Evolutionary conservation across 495 filamentous ascomycete genomes (phyloP).

Genomic region (Tirmania nivea): DNA sequence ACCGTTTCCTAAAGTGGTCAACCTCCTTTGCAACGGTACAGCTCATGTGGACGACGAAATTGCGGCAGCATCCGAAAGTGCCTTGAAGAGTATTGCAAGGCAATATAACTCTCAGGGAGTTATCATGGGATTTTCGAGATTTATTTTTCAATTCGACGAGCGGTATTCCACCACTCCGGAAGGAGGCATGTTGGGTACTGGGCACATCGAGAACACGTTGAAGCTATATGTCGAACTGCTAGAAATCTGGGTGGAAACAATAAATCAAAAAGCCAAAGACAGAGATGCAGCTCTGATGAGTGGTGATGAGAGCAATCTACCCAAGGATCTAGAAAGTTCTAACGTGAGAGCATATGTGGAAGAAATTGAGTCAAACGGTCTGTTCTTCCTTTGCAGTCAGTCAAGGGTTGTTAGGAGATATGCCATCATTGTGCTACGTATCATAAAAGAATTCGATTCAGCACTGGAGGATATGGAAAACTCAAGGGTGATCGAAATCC

Average conservation of each 20-base stretch:
- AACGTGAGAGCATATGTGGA: constrained; percentile 80
- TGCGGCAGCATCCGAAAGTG: constrained; percentile 74
- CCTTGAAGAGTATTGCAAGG: constrained; percentile 80
- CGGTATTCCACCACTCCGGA: constrained; percentile 95
- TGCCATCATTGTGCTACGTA: constrained; percentile 72
- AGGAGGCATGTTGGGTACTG: constrained; percentile 84
- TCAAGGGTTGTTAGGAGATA: constrained; percentile 71
- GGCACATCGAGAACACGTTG: constrained; percentile 86
- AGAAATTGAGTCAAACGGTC: constrained; percentile 84
- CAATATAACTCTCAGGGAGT: constrained; percentile 89
- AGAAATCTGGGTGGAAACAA: constrained; percentile 92
- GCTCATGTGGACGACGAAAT: constrained; percentile 88
- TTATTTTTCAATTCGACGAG: constrained; percentile 96
- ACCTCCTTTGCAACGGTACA: constrained; percentile 86
- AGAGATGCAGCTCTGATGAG: constrained; percentile 40
- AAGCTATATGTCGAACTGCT: constrained; percentile 82
- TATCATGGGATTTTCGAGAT: constrained; percentile 85
- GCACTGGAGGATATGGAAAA: constrained; percentile 57
- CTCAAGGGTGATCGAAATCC: constrained; percentile 60
- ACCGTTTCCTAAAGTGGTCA: constrained; percentile 83
- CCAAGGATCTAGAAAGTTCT: constrained; percentile 64
- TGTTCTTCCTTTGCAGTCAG: constrained; percentile 97
- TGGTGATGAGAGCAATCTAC: constrained; percentile 35
- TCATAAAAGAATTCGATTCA: constrained; percentile 84
- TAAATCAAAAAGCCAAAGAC: constrained; percentile 54